Base-by-base conservation (phyloP, 331 rosid genomes). In the Acacia concinna region DNA sequence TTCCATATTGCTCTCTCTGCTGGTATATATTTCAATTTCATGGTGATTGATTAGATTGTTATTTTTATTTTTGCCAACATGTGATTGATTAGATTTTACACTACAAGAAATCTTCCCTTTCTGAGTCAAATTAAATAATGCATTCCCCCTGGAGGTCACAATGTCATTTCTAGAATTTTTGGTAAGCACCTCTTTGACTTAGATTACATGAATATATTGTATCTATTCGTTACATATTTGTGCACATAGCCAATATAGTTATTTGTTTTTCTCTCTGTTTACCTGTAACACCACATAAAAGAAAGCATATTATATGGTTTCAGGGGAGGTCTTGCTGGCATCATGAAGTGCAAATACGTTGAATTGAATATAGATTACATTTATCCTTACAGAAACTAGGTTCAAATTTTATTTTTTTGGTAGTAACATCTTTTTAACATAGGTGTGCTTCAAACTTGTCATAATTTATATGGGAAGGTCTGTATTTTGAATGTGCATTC, bases 81-180 rank as follows among this genome's bases (percentile, higher is more conserved):
- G n/a, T n/a, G n/a, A n/a, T n/a, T n/a, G n/a, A n/a, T n/a, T n/a
- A n/a, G n/a, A n/a, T n/a, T n/a, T n/a, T n/a, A n/a, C n/a, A n/a
- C n/a, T n/a, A n/a, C n/a, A n/a, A n/a, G n/a, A n/a, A n/a, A n/a
- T n/a, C n/a, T n/a, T n/a, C n/a, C n/a, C n/a, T n/a, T n/a, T n/a
- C n/a, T n/a, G n/a, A n/a, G n/a, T n/a, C n/a, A n/a, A n/a, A n/a
- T n/a, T n/a, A n/a, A n/a, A n/a, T n/a, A n/a, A n/a, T n/a, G n/a
- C n/a, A n/a, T n/a, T n/a, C n/a, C n/a, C n/a, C 99, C 99, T 0
- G 99, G 98, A 30, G 99, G 99, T 7, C 99, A 96, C 87, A 96
- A 93, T 82, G 99, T 96, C 63, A 96, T 96, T 20, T 89, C 91
- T 67, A 98, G 99, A 84, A 87, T 96, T 38, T 93, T 84, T 52